Percentiles rank a stretch among this genome's conserved stretches.
Conservation (phyloP, 2,329 filamentous ascomycete genomes). For the Apiospora koreana region DNA sequence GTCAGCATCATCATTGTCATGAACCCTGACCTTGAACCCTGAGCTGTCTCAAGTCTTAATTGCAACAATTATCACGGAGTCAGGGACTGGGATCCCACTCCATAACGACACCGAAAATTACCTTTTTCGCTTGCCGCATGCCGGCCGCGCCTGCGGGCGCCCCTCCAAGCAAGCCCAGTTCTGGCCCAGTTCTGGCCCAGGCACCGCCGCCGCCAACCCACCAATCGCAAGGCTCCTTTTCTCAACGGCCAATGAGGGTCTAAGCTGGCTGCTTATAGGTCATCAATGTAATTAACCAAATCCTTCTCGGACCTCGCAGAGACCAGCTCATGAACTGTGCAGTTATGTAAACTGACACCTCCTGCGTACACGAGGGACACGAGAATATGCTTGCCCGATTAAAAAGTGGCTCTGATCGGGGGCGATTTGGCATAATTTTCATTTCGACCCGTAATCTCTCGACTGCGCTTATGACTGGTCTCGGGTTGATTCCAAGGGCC, state of each 20-base stretch:
- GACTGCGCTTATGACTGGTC: not conserved
- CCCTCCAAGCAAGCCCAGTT: too few relatives aligned
- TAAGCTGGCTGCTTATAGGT: not conserved
- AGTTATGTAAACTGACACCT: not conserved
- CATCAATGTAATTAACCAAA: not conserved
- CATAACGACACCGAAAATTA: not conserved
- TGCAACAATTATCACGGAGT: not conserved
- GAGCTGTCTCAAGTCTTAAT: slow-evolving; percentile 7
- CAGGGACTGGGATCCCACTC: not conserved
- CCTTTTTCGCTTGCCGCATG: not conserved
- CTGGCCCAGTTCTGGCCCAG: too few relatives aligned
- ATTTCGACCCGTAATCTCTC: not conserved
- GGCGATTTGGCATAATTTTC: not conserved
- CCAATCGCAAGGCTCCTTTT: not conserved
- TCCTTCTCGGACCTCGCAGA: not conserved
- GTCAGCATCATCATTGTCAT: not conserved
- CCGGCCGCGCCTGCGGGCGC: not conserved
- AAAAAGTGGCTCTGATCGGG: not conserved
- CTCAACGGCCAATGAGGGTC: not conserved
- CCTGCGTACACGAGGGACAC: not conserved
- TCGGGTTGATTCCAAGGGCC: not conserved
- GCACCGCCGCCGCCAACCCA: not conserved
- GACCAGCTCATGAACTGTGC: not conserved
- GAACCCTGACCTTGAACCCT: not conserved
- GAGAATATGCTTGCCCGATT: not conserved